Evolutionary conservation across 495 filamentous ascomycete genomes (phyloP), one percentile per base, ranked within the genome.

Genomic region (Darksidea phi): DNA sequence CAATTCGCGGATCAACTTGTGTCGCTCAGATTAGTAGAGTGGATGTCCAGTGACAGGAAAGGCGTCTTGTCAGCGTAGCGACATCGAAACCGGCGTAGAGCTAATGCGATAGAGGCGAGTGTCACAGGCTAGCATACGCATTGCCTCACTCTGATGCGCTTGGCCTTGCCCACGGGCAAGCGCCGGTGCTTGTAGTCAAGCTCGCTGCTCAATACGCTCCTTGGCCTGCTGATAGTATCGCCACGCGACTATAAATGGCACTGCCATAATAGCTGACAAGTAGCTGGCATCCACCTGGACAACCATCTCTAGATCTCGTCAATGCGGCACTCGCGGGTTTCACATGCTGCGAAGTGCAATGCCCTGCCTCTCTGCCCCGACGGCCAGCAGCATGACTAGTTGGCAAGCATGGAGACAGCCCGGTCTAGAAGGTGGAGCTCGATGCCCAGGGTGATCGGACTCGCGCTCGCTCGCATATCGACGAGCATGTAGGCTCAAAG

Each of bases 371-470:
- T 10, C 48, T 36, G 24, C n/a, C 28, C 48, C 4, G 20, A 51
- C 23, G n/a, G 24, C 13, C 26, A 18, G 13, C 7, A 12, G 48
- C 34, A 17, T 17, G 48, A 51, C 48, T 32, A 4, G 3, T 32
- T 32, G 4, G 28, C 28, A 32, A 32, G 28, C 28, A 23, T 15
- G 11, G 24, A 28, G 3, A 15, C 17, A 12, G 11, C 46, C 13
- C 46, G 46, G 46, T 24, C 3, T 23, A 34, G n/a, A n/a, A n/a
- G 21, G 36, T 46, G 23, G 43, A 45, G 37, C 18, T 23, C 34
- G 41, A 62, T 34, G 64, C 48, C 57, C 47, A 34, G 34, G 13
- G 51, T 61, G 42, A 48, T 60, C 52, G 59, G 54, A 63, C 61
- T 58, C 61, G 61, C 54, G 36, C 25, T 51, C 26, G 61, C 53